Conservation (phyloP, 768 basidiomycete genomes). For the Steccherinum ochraceum region DNA sequence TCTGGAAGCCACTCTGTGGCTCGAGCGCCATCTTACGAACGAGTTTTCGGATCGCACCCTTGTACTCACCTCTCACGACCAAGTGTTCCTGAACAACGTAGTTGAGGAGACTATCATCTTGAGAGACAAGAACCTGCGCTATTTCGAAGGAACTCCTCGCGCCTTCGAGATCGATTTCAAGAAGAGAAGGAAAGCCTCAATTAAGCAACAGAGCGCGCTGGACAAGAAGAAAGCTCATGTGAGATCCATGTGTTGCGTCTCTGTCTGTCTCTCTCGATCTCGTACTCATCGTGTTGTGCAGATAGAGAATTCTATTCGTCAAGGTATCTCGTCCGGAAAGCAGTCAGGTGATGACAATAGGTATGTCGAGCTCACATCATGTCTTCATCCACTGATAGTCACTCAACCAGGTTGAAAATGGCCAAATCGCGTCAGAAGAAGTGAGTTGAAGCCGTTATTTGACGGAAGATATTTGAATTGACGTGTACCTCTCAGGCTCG, state of each 20-base stretch:
- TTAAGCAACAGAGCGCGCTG: slow-evolving; percentile 13
- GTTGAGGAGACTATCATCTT: slow-evolving; percentile 17
- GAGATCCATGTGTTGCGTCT: not conserved
- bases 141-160: slow-evolving; percentile 15
- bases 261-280: no score
- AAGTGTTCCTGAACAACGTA: slow-evolving; percentile 17
- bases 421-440: slow-evolving; percentile 8
- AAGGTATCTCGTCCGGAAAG: slow-evolving; percentile 13
- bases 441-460: no score
- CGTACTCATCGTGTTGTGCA: no score
- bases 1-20: slow-evolving; percentile 9
- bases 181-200: slow-evolving; percentile 14
- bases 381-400: not conserved
- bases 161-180: slow-evolving; percentile 16
- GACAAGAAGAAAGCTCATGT: slow-evolving; percentile 15
- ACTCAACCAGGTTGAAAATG: slow-evolving; percentile 5
- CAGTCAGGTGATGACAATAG: slow-evolving; percentile 18
- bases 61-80: slow-evolving; percentile 18
- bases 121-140: slow-evolving; percentile 13
- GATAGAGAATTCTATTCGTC: slow-evolving; percentile 7
- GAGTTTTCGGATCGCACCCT: slow-evolving; percentile 9
- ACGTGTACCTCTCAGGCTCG: slow-evolving; percentile 3
- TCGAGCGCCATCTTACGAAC: slow-evolving; percentile 2
- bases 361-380: slow-evolving; percentile 10
- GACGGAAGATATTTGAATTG: no score